A percentile compares a stretch with the other conserved stretches of the same genome.
These are phyloP conservation scores for Heliamphora exappendiculata DNA, from an alignment of 148 eudicot species.

Conservation along the genomic window DNA sequence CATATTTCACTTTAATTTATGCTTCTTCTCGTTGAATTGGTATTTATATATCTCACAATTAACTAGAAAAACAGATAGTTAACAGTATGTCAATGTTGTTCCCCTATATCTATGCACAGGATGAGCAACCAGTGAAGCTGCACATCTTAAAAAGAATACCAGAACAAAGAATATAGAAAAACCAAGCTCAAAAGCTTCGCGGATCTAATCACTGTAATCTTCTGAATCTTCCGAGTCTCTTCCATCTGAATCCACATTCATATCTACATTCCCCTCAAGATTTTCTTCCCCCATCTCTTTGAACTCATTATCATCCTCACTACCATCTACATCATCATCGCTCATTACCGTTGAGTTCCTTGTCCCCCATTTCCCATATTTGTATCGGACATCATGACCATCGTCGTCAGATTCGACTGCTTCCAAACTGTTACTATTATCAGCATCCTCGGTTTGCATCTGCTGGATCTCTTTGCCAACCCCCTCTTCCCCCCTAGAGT, in stretches of 20 bases:
- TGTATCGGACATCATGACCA: constrained; percentile 28
- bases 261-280: constrained; percentile 25
- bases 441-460: constrained; percentile 30
- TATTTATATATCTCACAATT: neutral
- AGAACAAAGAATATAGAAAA: neutral
- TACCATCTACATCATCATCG: constrained; percentile 36
- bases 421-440: constrained; percentile 3
- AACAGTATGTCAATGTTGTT: neutral
- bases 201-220: constrained; percentile 50
- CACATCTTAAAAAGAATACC: neutral
- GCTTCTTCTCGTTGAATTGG: neutral
- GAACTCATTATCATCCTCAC: constrained; percentile 24
- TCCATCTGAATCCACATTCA: constrained; percentile 24
- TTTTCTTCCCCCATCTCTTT: constrained; percentile 30
- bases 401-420: constrained; percentile 21
- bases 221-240: constrained; percentile 34
- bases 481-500: constrained; percentile 31
- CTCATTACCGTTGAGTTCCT: constrained; percentile 30
- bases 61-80: neutral
- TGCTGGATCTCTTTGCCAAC: constrained; percentile 20
- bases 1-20: neutral
- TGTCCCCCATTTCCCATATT: constrained; percentile 37
- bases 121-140: neutral
- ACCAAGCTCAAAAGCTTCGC: neutral
- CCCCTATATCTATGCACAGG: neutral